Evolutionary conservation across 805 yeast genomes (phyloP).

Genomic region (Wickerhamomyces pijperi): DNA sequence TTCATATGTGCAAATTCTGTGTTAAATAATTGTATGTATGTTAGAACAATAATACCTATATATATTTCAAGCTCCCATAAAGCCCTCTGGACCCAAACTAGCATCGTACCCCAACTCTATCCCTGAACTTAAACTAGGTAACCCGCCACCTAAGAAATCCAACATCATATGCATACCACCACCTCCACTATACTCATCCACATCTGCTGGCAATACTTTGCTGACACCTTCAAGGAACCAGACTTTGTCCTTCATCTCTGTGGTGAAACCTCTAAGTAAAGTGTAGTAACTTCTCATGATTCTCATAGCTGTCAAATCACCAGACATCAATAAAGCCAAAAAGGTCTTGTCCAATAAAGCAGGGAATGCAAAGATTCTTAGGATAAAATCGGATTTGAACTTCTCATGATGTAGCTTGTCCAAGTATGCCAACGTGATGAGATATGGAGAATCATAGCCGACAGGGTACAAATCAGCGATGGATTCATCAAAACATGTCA

Average conservation of each 20-base stretch:
- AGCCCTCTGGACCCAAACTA: slow-evolving; percentile 20
- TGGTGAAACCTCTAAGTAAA: slow-evolving; percentile 67
- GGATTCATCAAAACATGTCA: slow-evolving; percentile 77
- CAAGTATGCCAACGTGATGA: slow-evolving; percentile 77
- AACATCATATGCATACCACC: slow-evolving; percentile 91
- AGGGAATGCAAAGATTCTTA: slow-evolving; percentile 86
- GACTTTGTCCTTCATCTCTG: slow-evolving; percentile 78
- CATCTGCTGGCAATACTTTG: slow-evolving; percentile 81
- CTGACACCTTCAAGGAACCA: slow-evolving; percentile 94
- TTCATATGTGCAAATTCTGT: too few relatives aligned
- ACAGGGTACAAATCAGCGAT: slow-evolving; percentile 83
- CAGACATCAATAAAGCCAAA: slow-evolving; percentile 65
- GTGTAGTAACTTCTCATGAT: slow-evolving; percentile 85
- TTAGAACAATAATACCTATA: slow-evolving; percentile 16
- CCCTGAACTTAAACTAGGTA: slow-evolving; percentile 33
- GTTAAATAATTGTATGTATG: too few relatives aligned
- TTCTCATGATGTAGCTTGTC: slow-evolving; percentile 77
- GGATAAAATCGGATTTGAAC: slow-evolving; percentile 73
- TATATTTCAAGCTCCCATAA: slow-evolving; percentile 18
- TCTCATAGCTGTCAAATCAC: slow-evolving; percentile 81
- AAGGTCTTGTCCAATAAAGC: slow-evolving; percentile 80
- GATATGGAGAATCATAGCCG: slow-evolving; percentile 70
- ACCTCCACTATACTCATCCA: slow-evolving; percentile 82
- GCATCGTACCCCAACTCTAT: slow-evolving; percentile 9
- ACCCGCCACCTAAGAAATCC: slow-evolving; percentile 69